These are phyloP conservation scores for Quercus berberidifolia DNA, from an alignment of 306 rosid genomes.

Conservation along the genomic window DNA sequence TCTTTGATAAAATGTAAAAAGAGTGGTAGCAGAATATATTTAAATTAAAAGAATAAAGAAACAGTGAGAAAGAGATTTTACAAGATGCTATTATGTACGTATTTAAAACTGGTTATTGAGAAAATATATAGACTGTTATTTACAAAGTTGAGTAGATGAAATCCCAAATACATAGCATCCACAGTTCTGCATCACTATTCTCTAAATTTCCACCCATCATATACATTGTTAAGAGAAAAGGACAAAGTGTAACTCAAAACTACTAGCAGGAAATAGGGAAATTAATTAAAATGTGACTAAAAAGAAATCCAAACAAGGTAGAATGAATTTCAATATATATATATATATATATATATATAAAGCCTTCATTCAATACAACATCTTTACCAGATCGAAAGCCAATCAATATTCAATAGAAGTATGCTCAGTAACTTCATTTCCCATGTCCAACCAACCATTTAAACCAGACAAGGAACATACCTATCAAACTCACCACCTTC, in stretches of 20 bases:
- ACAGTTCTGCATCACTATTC: constrained; percentile 48
- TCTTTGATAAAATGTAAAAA: not conserved
- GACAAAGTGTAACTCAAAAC: not conserved
- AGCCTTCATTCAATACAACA: no score
- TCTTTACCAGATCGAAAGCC: no score
- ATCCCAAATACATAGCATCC: constrained; percentile 26
- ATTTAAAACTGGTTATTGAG: constrained; percentile 42
- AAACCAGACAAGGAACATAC: no score
- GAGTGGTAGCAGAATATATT: constrained; percentile 15
- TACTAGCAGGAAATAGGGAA: not conserved
- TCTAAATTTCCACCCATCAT: constrained; percentile 52
- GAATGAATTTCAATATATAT: no score
- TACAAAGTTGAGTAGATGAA: constrained; percentile 55
- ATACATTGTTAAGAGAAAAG: constrained; percentile 41
- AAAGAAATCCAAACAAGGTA: not conserved
- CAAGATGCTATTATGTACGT: constrained; percentile 53
- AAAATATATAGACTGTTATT: constrained; percentile 42
- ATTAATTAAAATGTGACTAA: not conserved
- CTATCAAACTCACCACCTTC: no score
- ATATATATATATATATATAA: no score
- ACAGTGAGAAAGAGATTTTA: not conserved
- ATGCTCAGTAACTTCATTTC: no score
- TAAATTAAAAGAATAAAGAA: constrained; percentile 17
- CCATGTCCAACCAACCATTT: no score
- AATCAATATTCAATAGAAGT: no score